Evolutionary conservation across 2,329 filamentous ascomycete genomes (phyloP).

Genomic region (Fusarium abutilonis): DNA sequence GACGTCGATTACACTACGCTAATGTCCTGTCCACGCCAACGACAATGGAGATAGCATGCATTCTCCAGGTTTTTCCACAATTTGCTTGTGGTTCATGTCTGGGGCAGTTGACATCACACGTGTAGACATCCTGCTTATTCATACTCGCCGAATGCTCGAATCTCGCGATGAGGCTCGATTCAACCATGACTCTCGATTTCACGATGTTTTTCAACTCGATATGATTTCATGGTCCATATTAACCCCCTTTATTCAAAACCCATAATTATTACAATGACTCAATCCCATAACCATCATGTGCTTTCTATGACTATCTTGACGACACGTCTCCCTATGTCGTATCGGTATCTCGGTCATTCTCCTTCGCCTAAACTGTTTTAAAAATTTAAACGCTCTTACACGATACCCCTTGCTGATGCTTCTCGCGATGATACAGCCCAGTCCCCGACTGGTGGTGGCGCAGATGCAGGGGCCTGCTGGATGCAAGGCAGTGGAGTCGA

Average conservation of each 20-base stretch:
- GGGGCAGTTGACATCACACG: constrained; percentile 33
- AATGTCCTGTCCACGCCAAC: constrained; percentile 9
- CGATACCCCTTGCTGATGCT: background rate
- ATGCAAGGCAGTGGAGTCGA: too few species aligned
- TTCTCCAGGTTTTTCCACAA: constrained; percentile 24
- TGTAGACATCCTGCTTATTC: background rate
- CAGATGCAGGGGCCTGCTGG: background rate
- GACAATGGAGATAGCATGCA: constrained; percentile 3
- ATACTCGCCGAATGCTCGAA: background rate
- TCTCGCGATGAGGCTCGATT: constrained; percentile 26
- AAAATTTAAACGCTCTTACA: background rate
- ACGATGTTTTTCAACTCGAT: background rate
- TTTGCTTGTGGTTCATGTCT: constrained; percentile 6
- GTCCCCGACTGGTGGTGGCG: background rate
- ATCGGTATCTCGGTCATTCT: constrained; percentile 24
- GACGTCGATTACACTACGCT: constrained; percentile 28
- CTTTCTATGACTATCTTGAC: constrained; percentile 1
- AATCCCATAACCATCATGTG: constrained; percentile 7
- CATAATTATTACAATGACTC: constrained; percentile 11
- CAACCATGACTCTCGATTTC: constrained; percentile 4
- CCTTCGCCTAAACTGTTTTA: background rate
- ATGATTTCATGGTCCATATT: constrained; percentile 21
- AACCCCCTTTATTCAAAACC: constrained; percentile 1
- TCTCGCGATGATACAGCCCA: background rate
- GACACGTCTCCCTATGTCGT: background rate